A percentile compares a stretch with the other conserved stretches of the same genome.
These are phyloP conservation scores for Gossypium sturtianum DNA, from an alignment of 345 rosid genomes.

Conservation along the genomic window DNA sequence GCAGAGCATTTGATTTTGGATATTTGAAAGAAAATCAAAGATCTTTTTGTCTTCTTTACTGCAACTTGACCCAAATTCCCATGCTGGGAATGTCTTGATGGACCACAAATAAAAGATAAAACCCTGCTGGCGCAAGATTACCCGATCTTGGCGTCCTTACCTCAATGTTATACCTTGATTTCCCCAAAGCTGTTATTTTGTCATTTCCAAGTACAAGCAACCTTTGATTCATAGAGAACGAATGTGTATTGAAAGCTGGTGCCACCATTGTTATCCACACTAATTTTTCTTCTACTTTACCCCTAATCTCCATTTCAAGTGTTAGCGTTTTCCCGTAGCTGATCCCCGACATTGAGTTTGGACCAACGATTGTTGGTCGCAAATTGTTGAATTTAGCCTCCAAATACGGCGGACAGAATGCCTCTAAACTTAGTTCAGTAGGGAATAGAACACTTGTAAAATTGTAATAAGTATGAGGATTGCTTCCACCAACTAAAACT, in stretches of 20 bases:
- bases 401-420: conserved; percentile 60
- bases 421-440: conserved; percentile 70
- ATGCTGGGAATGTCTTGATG: conserved; percentile 59
- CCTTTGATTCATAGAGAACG: conserved; percentile 77
- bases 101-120: conserved; percentile 63
- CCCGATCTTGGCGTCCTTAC: conserved; percentile 40
- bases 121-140: conserved; percentile 60
- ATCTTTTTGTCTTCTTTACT: neutral
- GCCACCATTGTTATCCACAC: conserved; percentile 57
- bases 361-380: conserved; percentile 43
- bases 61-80: conserved; percentile 60
- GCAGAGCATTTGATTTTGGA: neutral
- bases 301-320: conserved; percentile 32
- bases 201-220: conserved; percentile 47
- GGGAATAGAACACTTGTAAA: conserved; percentile 60
- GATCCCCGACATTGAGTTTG: conserved; percentile 24
- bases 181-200: conserved; percentile 21
- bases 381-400: conserved; percentile 20
- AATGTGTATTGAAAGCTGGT: conserved; percentile 43
- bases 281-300: neutral
- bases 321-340: conserved; percentile 23
- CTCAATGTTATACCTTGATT: conserved; percentile 27
- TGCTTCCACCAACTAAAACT: conserved; percentile 40
- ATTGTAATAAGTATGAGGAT: conserved; percentile 48
- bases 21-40: neutral